Evolutionary conservation across 176 grass and related monocot genomes (phyloP).

Genomic region (Hyparrhenia diplandra): DNA sequence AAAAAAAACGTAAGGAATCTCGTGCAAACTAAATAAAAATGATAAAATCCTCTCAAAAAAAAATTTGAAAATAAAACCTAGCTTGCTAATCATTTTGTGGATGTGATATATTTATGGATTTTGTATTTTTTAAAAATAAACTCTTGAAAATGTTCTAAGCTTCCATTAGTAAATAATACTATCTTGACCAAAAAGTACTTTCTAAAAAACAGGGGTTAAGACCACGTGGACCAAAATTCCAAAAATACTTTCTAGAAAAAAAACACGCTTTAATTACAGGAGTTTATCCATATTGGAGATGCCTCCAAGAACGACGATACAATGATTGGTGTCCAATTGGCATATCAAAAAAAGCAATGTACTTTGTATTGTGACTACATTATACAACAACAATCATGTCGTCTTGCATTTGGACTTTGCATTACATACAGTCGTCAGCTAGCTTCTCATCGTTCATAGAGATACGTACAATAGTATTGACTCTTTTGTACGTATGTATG

Average conservation of each 20-base stretch:
- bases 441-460: background rate
- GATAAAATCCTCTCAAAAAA: too few species aligned
- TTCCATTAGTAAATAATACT: background rate
- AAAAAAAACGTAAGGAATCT: too few species aligned
- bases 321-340: background rate
- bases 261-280: slow-evolving; percentile 8
- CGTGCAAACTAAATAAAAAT: too few species aligned
- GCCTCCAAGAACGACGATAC: background rate
- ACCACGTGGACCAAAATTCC: background rate
- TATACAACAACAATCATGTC: background rate
- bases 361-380: background rate
- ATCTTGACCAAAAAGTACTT: background rate
- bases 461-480: background rate
- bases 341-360: background rate
- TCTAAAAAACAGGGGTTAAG: background rate
- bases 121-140: background rate
- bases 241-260: background rate
- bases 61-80: too few species aligned
- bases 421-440: background rate
- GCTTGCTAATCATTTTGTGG: background rate
- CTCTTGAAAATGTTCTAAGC: background rate
- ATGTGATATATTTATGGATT: background rate
- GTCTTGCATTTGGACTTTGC: background rate
- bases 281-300: background rate
- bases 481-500: background rate